Base-by-base conservation (phyloP, 1,139 yeast genomes). In the Debaryomyces robertsiae region DNA sequence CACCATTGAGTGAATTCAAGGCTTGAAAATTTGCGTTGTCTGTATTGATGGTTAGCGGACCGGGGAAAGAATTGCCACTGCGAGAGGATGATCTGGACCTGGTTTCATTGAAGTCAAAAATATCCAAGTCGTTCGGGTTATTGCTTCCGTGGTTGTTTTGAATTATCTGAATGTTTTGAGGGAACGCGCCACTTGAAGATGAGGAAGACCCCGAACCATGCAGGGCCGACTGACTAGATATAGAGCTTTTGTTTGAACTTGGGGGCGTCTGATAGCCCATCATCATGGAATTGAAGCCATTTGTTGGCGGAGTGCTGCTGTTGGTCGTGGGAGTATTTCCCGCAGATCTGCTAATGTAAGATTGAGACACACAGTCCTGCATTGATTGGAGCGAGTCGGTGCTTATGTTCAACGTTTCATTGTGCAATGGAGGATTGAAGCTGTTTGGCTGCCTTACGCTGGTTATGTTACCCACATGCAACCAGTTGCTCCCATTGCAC, bases 191-290 rank as follows among this genome's bases (percentile, higher is more conserved):
- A 30, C 30, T 29, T 22, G 39, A 15, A 19, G 22, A 19, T n/a
- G 50, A 38, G 36, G 49, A 40, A 36, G 48, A 27, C 22, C 38
- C 22, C 9, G 48, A 32, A 15, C 43, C 36, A 1, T 58, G 52
- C 14, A 63, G 59, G n/a, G 17, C n/a, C 28, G 43, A 15, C n/a
- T 42, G 32, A 2, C 58, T 53, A 10, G 65, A 61, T 27, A 63
- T 43, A 6, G 73, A 65, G 19, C 67, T 61, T 49, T 69, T 71
- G 38, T 58, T 58, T 3, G 73, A 65, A 18, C 56, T 48, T n/a
- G 75, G 75, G 1, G 77, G 77, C 0, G 76, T 71, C 44, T 69
- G 73, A 45, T 66, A 69, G 41, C 71, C 75, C 61, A 64, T 58
- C 71, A 67, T 65, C 70, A 67, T 64, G 11, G 64, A 48, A 37